Evolutionary conservation across 176 grass and related monocot species (phyloP).

Genomic region (Tillandsia fasciculata): DNA sequence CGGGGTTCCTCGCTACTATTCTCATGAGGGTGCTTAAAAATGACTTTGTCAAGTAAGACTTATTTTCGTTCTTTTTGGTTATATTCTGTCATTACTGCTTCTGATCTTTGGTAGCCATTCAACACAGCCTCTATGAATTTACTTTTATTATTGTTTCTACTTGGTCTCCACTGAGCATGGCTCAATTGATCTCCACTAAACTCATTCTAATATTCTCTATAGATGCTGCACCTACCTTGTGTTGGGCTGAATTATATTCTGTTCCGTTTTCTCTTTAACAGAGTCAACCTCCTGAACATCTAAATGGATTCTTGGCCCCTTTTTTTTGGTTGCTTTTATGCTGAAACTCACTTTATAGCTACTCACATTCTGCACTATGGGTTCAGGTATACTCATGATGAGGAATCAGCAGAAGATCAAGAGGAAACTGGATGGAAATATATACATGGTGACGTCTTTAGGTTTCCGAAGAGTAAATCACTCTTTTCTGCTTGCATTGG

Average conservation of each 20-base stretch:
- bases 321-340: neutral
- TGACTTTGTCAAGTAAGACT: conserved; percentile 18
- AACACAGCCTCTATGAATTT: neutral
- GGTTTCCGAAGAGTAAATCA: conserved; percentile 2
- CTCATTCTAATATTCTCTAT: neutral
- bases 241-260: neutral
- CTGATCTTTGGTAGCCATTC: neutral
- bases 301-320: neutral
- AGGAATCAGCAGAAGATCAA: conserved; percentile 12
- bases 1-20: conserved; percentile 18
- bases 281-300: too few species aligned
- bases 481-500: conserved; percentile 7
- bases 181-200: neutral
- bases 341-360: neutral
- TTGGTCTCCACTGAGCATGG: neutral
- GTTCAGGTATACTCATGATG: conserved; percentile 10
- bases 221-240: neutral
- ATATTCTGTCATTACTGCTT: neutral
- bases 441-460: conserved; percentile 15
- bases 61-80: neutral
- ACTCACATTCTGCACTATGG: neutral
- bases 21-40: conserved; percentile 15
- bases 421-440: conserved; percentile 15
- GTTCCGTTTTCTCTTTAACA: neutral
- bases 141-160: neutral